Evolutionary conservation across 2,329 filamentous ascomycete genomes (phyloP), one percentile per base, ranked within the genome.

Genomic region (Alternaria postmessia): DNA sequence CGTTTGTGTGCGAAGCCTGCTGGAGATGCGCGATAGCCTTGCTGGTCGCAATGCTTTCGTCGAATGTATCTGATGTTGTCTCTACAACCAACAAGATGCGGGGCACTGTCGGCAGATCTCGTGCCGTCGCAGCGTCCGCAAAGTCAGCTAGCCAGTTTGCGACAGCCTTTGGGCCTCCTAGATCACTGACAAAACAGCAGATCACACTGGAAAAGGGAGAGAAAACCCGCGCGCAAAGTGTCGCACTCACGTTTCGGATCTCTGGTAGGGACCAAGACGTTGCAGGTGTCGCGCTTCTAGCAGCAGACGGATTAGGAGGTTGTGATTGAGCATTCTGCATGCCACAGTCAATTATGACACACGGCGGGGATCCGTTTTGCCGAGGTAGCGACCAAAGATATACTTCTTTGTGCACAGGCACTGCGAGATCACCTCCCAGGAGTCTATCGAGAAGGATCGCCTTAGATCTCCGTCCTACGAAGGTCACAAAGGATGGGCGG

Each of bases 41-140:
- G 22, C 42, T 57, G 3, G 59, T 43, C 9, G 22, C 41, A 39
- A 70, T 58, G 3, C 28, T 48, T 16, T 43, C 39, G 39, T 74
- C 63, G 42, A 73, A 74, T 14, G 47, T 42, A 18, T 58, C 43
- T 11, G 65, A 61, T 5, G 41, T 56, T 20, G 65, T 73, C n/a
- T 74, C 65, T 3, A 73, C 44, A 9, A 74, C 64, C 28, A 75
- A 54, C 3, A 75, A 55, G 11, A 70, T 62, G 36, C 54, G 41
- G n/a, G 68, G 70, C 20, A 51, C 18, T 24, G 26, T 49, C 11
- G 4, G 54, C 28, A 51, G 30, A 26, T 51, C 38, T 5, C 4
- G 12, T 36, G 26, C 54, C 8, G 28, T 14, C 8, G 36, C 28
- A 20, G 28, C 38, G 8, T 18, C 36, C 12, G 20, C 16, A 8